phyloP scores from a whole-genome alignment of 805 yeast species.

The Vanderwaltozyma tropicalis region DNA sequence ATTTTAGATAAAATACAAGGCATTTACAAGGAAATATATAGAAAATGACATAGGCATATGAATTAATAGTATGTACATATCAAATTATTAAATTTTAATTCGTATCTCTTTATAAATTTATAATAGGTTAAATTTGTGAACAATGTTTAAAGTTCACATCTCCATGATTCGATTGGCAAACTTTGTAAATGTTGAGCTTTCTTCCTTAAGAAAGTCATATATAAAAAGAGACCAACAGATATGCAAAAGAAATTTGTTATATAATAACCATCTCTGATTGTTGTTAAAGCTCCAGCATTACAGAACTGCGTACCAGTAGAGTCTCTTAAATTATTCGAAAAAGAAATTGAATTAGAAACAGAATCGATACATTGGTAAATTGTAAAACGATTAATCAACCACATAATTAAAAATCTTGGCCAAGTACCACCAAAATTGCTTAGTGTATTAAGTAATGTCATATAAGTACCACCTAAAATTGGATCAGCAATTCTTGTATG shows the following conservation, averaged over 20 bases:
- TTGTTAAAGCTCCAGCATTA: constrained; percentile 24
- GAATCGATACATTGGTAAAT: constrained; percentile 42
- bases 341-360: background rate
- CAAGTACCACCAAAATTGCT: constrained; percentile 95
- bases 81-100: background rate
- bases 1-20: background rate
- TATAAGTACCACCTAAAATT: constrained; percentile 90
- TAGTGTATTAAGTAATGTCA: constrained; percentile 89
- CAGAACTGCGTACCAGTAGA: constrained; percentile 1
- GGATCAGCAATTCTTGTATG: constrained; percentile 96
- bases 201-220: constrained; percentile 52
- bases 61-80: no score
- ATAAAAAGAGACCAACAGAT: constrained; percentile 50
- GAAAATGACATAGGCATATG: background rate
- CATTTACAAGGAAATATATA: background rate
- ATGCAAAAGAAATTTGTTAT: constrained; percentile 67
- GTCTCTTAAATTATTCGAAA: background rate
- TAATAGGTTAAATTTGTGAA: background rate
- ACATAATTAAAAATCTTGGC: constrained; percentile 80
- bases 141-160: constrained; percentile 28
- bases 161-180: constrained; percentile 70
- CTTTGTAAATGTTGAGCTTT: constrained; percentile 58
- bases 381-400: constrained; percentile 72
- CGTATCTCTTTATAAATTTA: background rate
- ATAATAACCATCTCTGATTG: constrained; percentile 71